Evolutionary conservation across 202 grass and related monocot species (phyloP), one percentile per base, ranked within the genome.

Genomic region (Sporobolus alterniflorus): DNA sequence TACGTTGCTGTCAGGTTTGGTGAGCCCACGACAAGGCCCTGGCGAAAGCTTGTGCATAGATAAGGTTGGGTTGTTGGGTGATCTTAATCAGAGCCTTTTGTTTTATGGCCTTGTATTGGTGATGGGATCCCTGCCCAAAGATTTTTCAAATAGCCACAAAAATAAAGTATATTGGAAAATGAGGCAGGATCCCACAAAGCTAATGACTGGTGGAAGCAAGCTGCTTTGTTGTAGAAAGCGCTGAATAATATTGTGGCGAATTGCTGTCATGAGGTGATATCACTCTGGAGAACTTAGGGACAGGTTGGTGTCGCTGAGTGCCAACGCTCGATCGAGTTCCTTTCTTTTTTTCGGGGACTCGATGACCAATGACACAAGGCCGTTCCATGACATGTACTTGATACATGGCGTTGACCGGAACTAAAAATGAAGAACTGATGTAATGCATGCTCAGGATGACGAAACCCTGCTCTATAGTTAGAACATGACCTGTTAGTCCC

Each of bases 51-150:
- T 85, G 60, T 33, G 83, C 43, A 75, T 80, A 86, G 85, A 88
- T 88, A 92, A 90, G 84, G 85, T 88, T 74, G 76, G 82, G 84
- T 86, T 79, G 93, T 92, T 95, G 88, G 60, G 86, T 67, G n/a
- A 90, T 95, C 93, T 43, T 64, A 88, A 81, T 95, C 93, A 57
- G 9, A 69, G 46, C 84, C 84, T 85, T 85, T 85, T 78, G 76
- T 91, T 87, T 84, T 84, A 31, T 82, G 67, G 48, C 64, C 41
- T n/a, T n/a, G n/a, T n/a, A n/a, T 82, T 56, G 17, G 41, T 88
- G 76, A 84, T 91, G 70, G 63, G 11, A 78, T 25, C 51, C 52
- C 61, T 25, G 68, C 42, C 17, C 46, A 59, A 42, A 72, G 64
- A 81, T 77, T 71, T 80, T 55, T 47, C 31, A 39, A 56, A 81